Conservation (phyloP, 2,329 filamentous ascomycete genomes). For the Simplicillium sp. region DNA sequence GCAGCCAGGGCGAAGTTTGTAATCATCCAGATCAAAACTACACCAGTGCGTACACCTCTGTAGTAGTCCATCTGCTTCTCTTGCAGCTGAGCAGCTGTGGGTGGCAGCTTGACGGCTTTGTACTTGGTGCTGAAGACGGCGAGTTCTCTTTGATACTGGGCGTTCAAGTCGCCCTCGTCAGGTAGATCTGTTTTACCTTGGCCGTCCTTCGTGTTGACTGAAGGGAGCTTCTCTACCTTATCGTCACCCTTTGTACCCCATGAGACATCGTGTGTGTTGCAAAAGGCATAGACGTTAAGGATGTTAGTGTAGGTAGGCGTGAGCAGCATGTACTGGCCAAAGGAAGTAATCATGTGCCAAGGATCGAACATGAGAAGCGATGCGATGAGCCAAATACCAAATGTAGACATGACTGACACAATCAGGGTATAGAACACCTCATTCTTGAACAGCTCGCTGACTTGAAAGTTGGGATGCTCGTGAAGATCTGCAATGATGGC, state of each 20-base stretch:
- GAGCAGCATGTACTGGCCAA: constrained; percentile 88
- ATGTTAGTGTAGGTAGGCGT: constrained; percentile 98
- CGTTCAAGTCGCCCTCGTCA: constrained; percentile 90
- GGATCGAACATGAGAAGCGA: constrained; percentile 95
- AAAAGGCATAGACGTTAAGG: constrained; percentile 97
- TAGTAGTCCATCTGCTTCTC: constrained; percentile 98
- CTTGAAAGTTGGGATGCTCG: constrained; percentile 52
- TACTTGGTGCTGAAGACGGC: constrained; percentile 64
- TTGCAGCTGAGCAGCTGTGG: constrained; percentile 43
- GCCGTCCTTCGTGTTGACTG: constrained; percentile 81
- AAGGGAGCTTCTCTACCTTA: constrained; percentile 83
- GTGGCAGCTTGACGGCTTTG: constrained; percentile 57
- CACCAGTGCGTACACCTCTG: constrained; percentile 84
- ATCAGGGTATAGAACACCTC: constrained; percentile 88
- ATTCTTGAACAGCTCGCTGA: constrained; percentile 73
- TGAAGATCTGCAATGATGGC: constrained; percentile 67
- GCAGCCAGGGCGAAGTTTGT: constrained; percentile 85
- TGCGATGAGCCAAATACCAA: constrained; percentile 83
- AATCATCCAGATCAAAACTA: constrained; percentile 94
- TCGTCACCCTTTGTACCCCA: constrained; percentile 99
- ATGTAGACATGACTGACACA: constrained; percentile 84
- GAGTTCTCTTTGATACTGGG: constrained; percentile 84
- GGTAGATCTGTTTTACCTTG: constrained; percentile 88
- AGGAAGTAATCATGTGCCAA: constrained; percentile 98
- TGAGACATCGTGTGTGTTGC: constrained; percentile 94